Percentiles rank a stretch among this genome's conserved stretches.
Evolutionary conservation across 768 basidiomycete species (phyloP).

Genomic region (Mycena capillaripes): DNA sequence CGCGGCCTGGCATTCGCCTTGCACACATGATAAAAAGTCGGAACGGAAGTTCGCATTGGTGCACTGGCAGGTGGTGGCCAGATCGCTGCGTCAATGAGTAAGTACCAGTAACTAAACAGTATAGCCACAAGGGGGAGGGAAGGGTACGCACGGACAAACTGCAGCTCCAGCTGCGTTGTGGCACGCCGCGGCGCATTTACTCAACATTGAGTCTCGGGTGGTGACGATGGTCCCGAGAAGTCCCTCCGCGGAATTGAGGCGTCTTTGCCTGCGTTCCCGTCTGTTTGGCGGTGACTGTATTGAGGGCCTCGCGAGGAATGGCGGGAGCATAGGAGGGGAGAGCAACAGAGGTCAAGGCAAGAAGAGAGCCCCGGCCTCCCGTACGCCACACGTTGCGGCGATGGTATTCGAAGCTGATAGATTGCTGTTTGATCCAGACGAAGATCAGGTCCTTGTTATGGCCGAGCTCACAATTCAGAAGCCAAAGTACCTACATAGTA

Average conservation of each 20-base stretch:
- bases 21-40: constrained; percentile 2
- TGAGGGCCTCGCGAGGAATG: not conserved
- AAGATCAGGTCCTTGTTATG: not conserved
- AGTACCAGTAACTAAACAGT: not conserved
- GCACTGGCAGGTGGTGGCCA: constrained; percentile 3
- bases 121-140: not conserved
- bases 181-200: not conserved
- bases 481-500: not conserved
- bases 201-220: not conserved
- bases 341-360: not conserved
- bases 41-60: not conserved
- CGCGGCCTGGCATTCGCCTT: constrained; percentile 3
- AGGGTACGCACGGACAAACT: constrained; percentile 4
- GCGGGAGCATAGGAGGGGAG: not conserved
- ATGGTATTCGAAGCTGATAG: not conserved
- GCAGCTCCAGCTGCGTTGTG: constrained; percentile 1
- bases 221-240: not conserved
- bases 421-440: not conserved
- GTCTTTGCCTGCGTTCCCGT: not conserved
- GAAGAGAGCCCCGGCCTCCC: not conserved
- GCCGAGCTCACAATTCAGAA: not conserved
- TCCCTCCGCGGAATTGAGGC: not conserved
- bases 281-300: not conserved
- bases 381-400: not conserved
- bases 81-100: constrained; percentile 1